A percentile compares a stretch with the other conserved stretches of the same genome.
Conservation (phyloP, 2,329 filamentous ascomycete species). For the Colletotrichum magnum region DNA sequence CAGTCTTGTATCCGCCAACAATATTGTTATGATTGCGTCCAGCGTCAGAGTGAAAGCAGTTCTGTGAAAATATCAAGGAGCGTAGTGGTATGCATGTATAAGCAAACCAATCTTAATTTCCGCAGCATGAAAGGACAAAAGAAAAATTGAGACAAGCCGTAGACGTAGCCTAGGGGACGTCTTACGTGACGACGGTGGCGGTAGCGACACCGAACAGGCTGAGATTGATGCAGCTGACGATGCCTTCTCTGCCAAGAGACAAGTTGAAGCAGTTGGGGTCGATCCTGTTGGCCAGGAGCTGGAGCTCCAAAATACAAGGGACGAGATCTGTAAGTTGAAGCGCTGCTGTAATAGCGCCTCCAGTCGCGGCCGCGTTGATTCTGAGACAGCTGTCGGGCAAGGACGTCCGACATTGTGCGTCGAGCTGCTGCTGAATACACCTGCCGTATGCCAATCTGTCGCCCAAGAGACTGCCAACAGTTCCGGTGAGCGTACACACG, state of each 20-base stretch:
- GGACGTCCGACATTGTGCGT: not conserved
- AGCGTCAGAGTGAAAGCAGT: not conserved
- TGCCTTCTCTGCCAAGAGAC: constrained; percentile 1
- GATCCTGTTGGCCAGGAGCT: constrained; percentile 8
- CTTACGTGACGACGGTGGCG: constrained; percentile 13
- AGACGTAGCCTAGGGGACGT: not conserved
- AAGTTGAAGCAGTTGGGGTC: constrained; percentile 28
- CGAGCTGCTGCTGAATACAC: not conserved
- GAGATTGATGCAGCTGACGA: constrained; percentile 28
- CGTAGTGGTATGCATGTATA: not conserved
- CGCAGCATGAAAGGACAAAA: constrained; percentile 12
- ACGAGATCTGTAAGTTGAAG: not conserved
- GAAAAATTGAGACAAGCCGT: not conserved
- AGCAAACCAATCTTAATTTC: constrained; percentile 20
- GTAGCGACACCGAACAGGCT: constrained; percentile 31
- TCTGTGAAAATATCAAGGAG: not conserved
- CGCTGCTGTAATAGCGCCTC: not conserved
- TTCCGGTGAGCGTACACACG: not conserved
- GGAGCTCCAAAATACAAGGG: constrained; percentile 10
- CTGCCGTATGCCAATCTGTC: not conserved
- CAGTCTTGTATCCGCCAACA: not conserved
- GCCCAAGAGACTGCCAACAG: not conserved
- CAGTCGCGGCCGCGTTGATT: not conserved
- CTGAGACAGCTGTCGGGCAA: constrained; percentile 24
- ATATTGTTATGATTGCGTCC: not conserved